Base-by-base conservation (phyloP, 2,329 filamentous ascomycete species). In the Cadophora sp. region DNA sequence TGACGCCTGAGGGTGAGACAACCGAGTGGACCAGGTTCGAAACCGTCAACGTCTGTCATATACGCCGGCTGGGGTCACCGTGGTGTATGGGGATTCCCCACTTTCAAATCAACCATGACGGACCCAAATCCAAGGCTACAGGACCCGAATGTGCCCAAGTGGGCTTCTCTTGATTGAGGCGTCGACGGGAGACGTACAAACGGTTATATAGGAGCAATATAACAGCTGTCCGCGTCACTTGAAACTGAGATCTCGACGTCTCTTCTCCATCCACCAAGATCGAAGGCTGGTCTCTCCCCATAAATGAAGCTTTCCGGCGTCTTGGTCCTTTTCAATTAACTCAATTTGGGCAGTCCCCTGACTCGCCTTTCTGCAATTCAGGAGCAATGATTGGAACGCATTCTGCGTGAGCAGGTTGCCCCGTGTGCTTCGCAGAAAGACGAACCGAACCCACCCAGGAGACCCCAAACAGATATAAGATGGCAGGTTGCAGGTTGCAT, bases 401-500 rank as follows among this genome's bases (percentile, higher is more conserved):
- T 37, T 40, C 37, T 16, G 37, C 34, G 24, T 26, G n/a, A n/a
- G 22, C 56, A 59, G 19, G 12, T 8, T 59, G n/a, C 34, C 31
- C 31, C 43, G 56, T 59, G 37, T 40, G 31, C 34, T 55, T n/a
- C 22, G 56, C 34, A 43, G 11, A 26, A 59, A 7, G 22, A 40
- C 56, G 56, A 59, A 59, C 31, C 34, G 22, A 37, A 43, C 34
- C n/a, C 22, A 40, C 16, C 34, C 34, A 59, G 56, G 56, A 34
- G 34, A 59, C 34, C 56, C 31, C 56, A 59, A 40, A 26, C 56
- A 59, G 34, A 59, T 16, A 59, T 59, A 24, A 59, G 56, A 59
- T 59, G 31, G 31, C 56, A 43, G 56, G 56, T 58, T 59, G 31
- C 56, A 43, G 56, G 56, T 58, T 59, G 31, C 31, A 43, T n/a